phyloP scores from a whole-genome alignment of 495 filamentous ascomycete species.

The Aspergillus ellipticus region DNA sequence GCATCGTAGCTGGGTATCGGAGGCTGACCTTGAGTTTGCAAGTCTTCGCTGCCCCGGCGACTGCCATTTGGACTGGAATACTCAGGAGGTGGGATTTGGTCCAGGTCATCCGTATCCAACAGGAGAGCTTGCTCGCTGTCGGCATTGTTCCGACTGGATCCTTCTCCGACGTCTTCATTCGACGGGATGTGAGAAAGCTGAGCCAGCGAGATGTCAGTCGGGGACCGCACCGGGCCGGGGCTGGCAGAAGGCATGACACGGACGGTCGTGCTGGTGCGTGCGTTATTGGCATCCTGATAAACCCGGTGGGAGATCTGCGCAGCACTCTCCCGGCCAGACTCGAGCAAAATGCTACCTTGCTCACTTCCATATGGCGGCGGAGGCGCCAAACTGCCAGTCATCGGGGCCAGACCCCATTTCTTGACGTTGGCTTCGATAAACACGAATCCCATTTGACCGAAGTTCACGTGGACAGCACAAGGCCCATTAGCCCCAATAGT shows the following conservation, averaged over 20 bases:
- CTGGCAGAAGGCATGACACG: conserved; percentile 70
- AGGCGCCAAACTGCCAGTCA: conserved; percentile 90
- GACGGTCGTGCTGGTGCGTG: conserved; percentile 48
- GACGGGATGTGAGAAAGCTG: conserved; percentile 67
- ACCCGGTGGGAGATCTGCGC: conserved; percentile 54
- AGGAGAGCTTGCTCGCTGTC: conserved; percentile 30
- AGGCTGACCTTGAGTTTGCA: conserved; percentile 38
- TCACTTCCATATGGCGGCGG: conserved; percentile 96
- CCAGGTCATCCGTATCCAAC: conserved; percentile 31
- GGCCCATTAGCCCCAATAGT: conserved; percentile 93
- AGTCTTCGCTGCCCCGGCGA: conserved; percentile 50
- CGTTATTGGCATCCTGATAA: conserved; percentile 45
- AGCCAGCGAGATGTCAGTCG: conserved; percentile 96
- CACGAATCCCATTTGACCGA: conserved; percentile 94
- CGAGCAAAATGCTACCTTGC: conserved; percentile 90
- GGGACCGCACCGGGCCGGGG: conserved; percentile 83
- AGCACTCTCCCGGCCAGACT: conserved; percentile 70
- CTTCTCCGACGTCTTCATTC: conserved; percentile 73
- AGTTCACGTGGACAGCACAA: conserved; percentile 90
- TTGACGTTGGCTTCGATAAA: conserved; percentile 99
- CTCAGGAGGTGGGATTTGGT: conserved; percentile 58
- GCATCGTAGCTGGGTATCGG: conserved; percentile 63
- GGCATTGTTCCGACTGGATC: conserved; percentile 54
- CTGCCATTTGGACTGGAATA: conserved; percentile 68
- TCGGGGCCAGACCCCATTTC: conserved; percentile 97